Evolutionary conservation across 257 asterid genomes (phyloP), one percentile per base, ranked within the genome.

Genomic region (Henckelia pumila): DNA sequence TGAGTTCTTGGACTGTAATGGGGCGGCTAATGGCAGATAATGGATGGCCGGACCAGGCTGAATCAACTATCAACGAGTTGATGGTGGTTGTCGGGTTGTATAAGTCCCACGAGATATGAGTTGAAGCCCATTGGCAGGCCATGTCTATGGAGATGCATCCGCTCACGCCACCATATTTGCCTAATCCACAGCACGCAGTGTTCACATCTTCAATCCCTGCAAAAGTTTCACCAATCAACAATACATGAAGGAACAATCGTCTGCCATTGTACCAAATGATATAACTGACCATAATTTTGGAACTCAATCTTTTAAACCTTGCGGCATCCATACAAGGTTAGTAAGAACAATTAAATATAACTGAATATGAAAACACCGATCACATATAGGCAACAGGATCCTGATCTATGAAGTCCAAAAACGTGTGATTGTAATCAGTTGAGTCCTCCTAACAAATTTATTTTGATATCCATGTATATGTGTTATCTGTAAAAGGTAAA

Each of bases 91-190:
- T 84, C n/a, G 84, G 91, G 23, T 87, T 87, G 67, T 73, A 79
- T 22, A 77, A 70, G 78, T 87, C 95, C 95, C 95, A 87, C 95
- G 91, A 87, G 24, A 87, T 73, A 55, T 72, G 83, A 16, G 24
- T 61, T 32, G 83, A 80, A 66, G 87, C 71, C 4, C 67, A 77
- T 0, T 19, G 21, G 68, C 91, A 84, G 0, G 86, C 87, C 80
- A 72, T 84, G n/a, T 82, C 87, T 6, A 64, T 47, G 26, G 88
- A 80, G 14, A 73, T 16, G 66, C 95, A 84, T 11, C 91, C 89
- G 7, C 71, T 71, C 66, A 6, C 68, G 30, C 75, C 78, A 13
- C 78, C 85, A 6, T 75, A 76, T 20, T 11, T 66, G 23, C 85
- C 89, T 57, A 21, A 32, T 28, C 88, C 95, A 62, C 95, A 87